Percentiles rank a stretch among this genome's conserved stretches.
Conservation (phyloP, 2,329 filamentous ascomycete species). For the Trichoderma arundinaceum region DNA sequence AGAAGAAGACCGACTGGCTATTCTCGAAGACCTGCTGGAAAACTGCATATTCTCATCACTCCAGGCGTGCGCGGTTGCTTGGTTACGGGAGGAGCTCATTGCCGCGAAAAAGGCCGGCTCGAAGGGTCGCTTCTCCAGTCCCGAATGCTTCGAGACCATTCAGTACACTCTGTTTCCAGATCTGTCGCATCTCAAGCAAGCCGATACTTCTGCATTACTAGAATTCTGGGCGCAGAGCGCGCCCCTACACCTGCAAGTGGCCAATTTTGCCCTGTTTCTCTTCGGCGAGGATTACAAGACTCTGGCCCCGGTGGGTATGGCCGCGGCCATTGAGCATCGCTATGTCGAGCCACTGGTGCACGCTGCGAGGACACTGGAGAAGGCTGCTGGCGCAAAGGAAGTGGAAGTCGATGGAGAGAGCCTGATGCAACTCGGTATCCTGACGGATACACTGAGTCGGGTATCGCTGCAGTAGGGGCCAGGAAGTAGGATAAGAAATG, state of each 20-base stretch:
- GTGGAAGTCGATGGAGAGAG: constrained; percentile 43
- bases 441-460: constrained; percentile 51
- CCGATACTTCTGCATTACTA: constrained; percentile 50
- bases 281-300: constrained; percentile 53
- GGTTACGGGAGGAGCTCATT: constrained; percentile 68
- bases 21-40: constrained; percentile 68
- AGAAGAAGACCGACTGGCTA: constrained; percentile 62
- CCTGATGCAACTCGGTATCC: constrained; percentile 49
- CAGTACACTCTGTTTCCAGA: constrained; percentile 67
- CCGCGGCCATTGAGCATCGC: constrained; percentile 61
- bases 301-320: constrained; percentile 62
- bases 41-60: constrained; percentile 68
- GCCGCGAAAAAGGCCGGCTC: constrained; percentile 46
- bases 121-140: constrained; percentile 54
- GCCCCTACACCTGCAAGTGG: constrained; percentile 63
- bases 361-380: constrained; percentile 48
- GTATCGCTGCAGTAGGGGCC: constrained; percentile 47
- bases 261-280: constrained; percentile 66
- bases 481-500: background rate
- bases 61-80: constrained; percentile 66
- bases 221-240: constrained; percentile 60
- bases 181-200: constrained; percentile 53
- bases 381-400: constrained; percentile 43
- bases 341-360: constrained; percentile 61
- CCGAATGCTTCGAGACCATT: constrained; percentile 63